phyloP scores from a whole-genome alignment of 768 basidiomycete genomes.

The Panaeolus papilionaceus region DNA sequence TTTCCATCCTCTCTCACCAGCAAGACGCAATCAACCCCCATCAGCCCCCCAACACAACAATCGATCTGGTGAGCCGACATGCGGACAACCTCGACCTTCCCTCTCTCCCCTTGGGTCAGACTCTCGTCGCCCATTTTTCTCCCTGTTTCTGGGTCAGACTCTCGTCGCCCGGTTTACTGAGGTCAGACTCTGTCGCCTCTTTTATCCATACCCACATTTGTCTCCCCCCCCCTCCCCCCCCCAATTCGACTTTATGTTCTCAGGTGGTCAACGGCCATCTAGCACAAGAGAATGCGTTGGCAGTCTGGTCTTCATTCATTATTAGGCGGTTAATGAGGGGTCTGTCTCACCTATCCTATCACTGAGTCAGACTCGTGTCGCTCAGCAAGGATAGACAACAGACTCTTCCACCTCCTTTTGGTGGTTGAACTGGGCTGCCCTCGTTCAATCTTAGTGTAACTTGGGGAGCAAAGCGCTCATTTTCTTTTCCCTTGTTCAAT shows the following conservation, averaged over 20 bases:
- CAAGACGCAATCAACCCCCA: background rate
- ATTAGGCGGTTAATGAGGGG: background rate
- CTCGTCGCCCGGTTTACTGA: background rate
- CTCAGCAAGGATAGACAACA: background rate
- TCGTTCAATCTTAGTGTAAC: background rate
- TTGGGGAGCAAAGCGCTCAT: too few relatives aligned
- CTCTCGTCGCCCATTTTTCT: background rate
- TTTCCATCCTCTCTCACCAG: too few relatives aligned
- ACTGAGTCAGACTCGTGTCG: background rate
- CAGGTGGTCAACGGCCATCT: too few relatives aligned
- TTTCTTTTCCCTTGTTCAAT: too few relatives aligned
- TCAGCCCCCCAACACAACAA: background rate
- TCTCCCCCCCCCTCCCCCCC: too few relatives aligned
- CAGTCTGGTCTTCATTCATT: background rate
- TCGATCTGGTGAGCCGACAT: background rate
- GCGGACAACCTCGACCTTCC: background rate
- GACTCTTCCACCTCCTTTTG: background rate
- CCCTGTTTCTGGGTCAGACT: background rate
- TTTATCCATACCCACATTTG: background rate
- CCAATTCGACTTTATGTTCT: too few relatives aligned
- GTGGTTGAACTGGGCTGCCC: background rate
- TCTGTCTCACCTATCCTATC: background rate
- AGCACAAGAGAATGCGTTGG: too few relatives aligned
- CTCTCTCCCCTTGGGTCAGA: background rate
- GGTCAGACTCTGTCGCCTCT: constrained; percentile 3